A percentile compares a stretch with the other conserved stretches of the same genome.
These are phyloP conservation scores for Beauveria scarabaeidicola DNA, from an alignment of 2,329 filamentous ascomycete genomes.

Conservation along the genomic window DNA sequence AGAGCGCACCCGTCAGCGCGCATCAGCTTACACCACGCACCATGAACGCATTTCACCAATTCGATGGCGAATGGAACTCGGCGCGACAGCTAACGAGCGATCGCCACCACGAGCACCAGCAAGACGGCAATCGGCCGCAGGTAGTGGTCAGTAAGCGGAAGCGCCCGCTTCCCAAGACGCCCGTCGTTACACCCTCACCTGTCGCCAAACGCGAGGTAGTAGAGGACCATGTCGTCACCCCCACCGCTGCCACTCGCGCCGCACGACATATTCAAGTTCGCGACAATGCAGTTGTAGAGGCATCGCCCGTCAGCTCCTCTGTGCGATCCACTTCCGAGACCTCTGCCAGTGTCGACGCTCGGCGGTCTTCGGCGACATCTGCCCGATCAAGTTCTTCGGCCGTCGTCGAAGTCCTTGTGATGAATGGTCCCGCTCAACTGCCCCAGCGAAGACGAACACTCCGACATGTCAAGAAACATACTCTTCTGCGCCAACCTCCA, in stretches of 20 bases:
- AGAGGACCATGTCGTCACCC: constrained; percentile 38
- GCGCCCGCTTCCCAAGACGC: constrained; percentile 21
- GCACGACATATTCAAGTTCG: constrained; percentile 39
- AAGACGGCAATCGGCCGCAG: constrained; percentile 45
- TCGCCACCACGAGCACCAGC: constrained; percentile 35
- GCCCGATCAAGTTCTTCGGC: constrained; percentile 47
- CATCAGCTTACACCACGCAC: constrained; percentile 29
- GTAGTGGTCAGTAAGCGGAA: constrained; percentile 46
- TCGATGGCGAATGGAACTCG: constrained; percentile 49
- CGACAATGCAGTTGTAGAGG: constrained; percentile 30
- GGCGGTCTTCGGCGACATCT: constrained; percentile 46
- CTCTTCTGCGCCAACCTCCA: constrained; percentile 29
- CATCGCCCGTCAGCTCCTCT: constrained; percentile 24
- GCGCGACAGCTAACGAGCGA: constrained; percentile 17
- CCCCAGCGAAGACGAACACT: constrained; percentile 44
- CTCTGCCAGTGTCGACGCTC: constrained; percentile 34
- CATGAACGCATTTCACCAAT: constrained; percentile 43
- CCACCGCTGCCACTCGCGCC: constrained; percentile 42
- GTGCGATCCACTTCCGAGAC: constrained; percentile 30
- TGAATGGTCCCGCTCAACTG: constrained; percentile 38
- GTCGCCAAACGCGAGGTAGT: constrained; percentile 30
- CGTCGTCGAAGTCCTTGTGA: constrained; percentile 48
- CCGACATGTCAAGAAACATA: constrained; percentile 52
- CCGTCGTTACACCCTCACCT: constrained; percentile 15
- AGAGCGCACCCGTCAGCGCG: constrained; percentile 16